Evolutionary conservation across 1,284 basidiomycete genomes (phyloP).

Genomic region (Irpex sp.): DNA sequence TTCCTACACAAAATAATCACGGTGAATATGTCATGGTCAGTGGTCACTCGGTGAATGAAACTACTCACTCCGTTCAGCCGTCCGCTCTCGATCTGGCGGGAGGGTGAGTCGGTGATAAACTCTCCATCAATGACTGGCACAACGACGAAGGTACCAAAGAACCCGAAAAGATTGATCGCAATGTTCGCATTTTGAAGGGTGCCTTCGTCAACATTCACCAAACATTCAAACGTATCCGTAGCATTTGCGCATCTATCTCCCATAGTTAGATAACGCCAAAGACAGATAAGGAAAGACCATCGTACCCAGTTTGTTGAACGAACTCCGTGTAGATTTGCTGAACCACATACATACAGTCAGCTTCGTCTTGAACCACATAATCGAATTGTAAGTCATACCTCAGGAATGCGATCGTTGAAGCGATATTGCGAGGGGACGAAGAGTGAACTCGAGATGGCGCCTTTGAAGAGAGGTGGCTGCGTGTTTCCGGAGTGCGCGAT

Average conservation of each 20-base stretch:
- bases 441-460: neutral
- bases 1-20: too few relatives aligned
- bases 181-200: neutral
- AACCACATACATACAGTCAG: neutral
- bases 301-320: neutral
- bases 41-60: neutral
- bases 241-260: neutral
- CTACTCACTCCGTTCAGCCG: neutral
- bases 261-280: neutral
- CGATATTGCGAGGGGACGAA: neutral
- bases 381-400: neutral
- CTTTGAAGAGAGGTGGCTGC: neutral
- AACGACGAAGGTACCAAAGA: neutral
- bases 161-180: neutral
- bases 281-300: neutral
- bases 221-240: neutral
- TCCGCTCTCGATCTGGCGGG: neutral
- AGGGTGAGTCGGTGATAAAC: neutral
- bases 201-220: neutral
- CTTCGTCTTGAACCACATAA: too few relatives aligned
- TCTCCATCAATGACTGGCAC: neutral
- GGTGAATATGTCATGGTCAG: too few relatives aligned
- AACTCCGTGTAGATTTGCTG: neutral
- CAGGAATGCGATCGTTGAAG: neutral
- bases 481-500: neutral